Evolutionary conservation across 2,329 filamentous ascomycete genomes (phyloP).

Genomic region (Lizonia empirigonia): DNA sequence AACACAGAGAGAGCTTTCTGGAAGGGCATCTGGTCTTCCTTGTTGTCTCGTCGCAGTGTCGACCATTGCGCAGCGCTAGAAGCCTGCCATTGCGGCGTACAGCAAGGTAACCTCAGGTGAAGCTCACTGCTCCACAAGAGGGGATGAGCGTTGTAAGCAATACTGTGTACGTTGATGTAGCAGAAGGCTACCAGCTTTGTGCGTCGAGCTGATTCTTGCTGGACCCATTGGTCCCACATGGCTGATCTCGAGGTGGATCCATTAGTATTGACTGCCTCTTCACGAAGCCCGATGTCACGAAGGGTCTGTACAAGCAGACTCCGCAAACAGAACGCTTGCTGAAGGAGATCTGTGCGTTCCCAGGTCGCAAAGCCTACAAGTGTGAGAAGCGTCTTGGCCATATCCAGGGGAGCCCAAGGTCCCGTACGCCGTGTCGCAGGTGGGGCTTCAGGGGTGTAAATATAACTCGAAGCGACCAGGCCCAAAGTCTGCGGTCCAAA

Average conservation of each 20-base stretch:
- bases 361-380: constrained; percentile 42
- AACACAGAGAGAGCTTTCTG: constrained; percentile 36
- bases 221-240: constrained; percentile 40
- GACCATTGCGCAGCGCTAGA: constrained; percentile 35
- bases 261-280: constrained; percentile 18
- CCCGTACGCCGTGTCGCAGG: constrained; percentile 21
- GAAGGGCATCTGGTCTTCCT: constrained; percentile 35
- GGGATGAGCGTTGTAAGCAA: constrained; percentile 41
- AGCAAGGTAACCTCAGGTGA: constrained; percentile 35
- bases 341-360: constrained; percentile 38
- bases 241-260: constrained; percentile 27
- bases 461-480: constrained; percentile 22
- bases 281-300: constrained; percentile 36
- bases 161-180: constrained; percentile 42
- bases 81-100: constrained; percentile 36
- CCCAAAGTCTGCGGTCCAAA: constrained; percentile 34
- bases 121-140: constrained; percentile 39
- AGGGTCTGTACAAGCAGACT: constrained; percentile 35
- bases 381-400: constrained; percentile 38
- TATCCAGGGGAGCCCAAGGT: constrained; percentile 36
- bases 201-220: constrained; percentile 35
- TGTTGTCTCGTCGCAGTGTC: constrained; percentile 29
- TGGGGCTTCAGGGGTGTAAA: constrained; percentile 14
- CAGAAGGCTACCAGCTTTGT: constrained; percentile 42
- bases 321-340: constrained; percentile 39